Evolutionary conservation across 345 rosid species (phyloP), one percentile per base, ranked within the genome.

Genomic region (Clarkia xantiana): DNA sequence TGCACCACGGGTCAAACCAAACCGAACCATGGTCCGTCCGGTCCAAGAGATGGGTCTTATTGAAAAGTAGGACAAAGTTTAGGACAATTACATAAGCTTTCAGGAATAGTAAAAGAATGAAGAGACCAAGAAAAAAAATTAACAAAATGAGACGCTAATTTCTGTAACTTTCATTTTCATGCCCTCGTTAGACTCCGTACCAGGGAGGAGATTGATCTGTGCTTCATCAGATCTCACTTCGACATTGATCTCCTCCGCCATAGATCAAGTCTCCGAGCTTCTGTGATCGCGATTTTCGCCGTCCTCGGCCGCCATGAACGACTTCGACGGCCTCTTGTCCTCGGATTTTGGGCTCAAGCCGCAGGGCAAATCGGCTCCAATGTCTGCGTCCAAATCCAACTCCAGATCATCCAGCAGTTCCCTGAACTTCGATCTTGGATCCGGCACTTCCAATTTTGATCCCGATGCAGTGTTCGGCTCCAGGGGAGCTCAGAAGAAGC

Each of bases 341-440:
- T 60, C 64, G 19, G 79, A 74, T 42, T 67, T 50, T 44, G 76
- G 76, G 25, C 62, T 54, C 71, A 70, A 68, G 47, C 73, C 79
- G 22, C 76, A 70, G 39, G 73, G 79, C 40, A 74, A 70, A 49
- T 56, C 76, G 20, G 73, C 76, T 40, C 79, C 79, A 10, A 74
- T 70, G 73, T 57, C 65, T 6, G 55, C 75, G 42, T 49, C 79
- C 34, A 53, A 61, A 25, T 6, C 57, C 42, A 18, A 14, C 25
- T 14, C 61, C 23, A 38, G 8, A 42, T 15, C 54, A 47, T 2
- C 47, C n/a, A 7, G 49, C 23, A 2, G 38, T 40, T 13, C 63
- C 39, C 39, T 25, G 45, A 43, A 39, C 45, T 60, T 48, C 44
- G 69, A 67, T 5, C 45, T 57, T 42, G 73, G 66, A 65, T 64